phyloP scores from a whole-genome alignment of 352 stramenopile genomes.

The Pythium rishiriense region DNA sequence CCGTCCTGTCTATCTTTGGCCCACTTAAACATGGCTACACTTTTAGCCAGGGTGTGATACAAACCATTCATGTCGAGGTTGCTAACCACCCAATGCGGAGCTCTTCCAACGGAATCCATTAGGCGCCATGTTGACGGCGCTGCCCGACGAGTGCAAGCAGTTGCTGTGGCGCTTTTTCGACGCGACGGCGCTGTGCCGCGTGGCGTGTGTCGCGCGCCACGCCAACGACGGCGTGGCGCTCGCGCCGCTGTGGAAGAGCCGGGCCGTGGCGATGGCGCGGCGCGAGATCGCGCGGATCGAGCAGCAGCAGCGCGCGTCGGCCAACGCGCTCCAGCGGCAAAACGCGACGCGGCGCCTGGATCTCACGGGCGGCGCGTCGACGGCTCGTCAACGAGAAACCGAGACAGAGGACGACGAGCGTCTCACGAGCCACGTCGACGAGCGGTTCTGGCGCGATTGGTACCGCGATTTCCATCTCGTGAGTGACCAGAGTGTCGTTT shows the following conservation, averaged over 20 bases:
- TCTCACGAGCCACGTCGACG: constrained; percentile 4
- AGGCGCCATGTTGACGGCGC: constrained; percentile 37
- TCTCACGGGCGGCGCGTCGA: too few relatives aligned
- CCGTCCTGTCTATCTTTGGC: constrained; percentile 5
- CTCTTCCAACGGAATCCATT: background rate
- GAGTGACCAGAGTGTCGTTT: background rate
- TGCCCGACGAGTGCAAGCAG: constrained; percentile 68
- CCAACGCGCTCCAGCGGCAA: constrained; percentile 20
- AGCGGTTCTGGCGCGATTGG: constrained; percentile 53
- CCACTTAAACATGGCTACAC: constrained; percentile 14
- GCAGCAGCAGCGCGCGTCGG: background rate
- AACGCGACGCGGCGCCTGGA: constrained; percentile 17
- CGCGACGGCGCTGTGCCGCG: constrained; percentile 51
- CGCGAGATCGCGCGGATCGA: constrained; percentile 19
- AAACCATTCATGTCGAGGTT: background rate
- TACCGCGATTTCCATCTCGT: constrained; percentile 58
- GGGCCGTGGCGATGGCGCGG: constrained; percentile 23
- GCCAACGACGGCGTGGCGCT: constrained; percentile 38
- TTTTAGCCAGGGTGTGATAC: constrained; percentile 1
- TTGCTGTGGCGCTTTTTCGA: constrained; percentile 54
- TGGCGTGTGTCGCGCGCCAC: constrained; percentile 36
- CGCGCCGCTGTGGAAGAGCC: constrained; percentile 40
- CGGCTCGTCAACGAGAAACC: background rate
- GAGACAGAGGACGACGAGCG: constrained; percentile 3
- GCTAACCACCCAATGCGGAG: background rate